Percentiles rank a stretch among this genome's conserved stretches.
phyloP scores from a whole-genome alignment of 352 stramenopile genomes.

The Globisporangium nagaii region DNA sequence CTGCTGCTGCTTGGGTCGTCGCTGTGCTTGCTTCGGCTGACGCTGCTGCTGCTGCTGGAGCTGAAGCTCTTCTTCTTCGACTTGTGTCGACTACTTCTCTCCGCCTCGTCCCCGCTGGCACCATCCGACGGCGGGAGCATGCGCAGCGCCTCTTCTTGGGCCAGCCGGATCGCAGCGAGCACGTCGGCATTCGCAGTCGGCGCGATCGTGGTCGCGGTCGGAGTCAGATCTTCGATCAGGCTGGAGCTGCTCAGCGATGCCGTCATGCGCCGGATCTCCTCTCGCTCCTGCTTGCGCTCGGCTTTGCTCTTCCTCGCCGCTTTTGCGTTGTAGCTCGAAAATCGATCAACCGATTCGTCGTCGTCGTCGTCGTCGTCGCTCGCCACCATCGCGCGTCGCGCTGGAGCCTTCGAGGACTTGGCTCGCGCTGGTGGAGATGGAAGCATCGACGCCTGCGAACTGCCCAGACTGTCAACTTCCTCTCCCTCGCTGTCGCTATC shows the following conservation, averaged over 20 bases:
- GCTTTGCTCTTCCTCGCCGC: constrained; percentile 25
- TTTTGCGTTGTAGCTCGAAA: constrained; percentile 42
- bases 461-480: neutral
- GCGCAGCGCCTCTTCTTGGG: constrained; percentile 53
- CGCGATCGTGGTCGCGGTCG: neutral
- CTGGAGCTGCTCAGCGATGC: constrained; percentile 12
- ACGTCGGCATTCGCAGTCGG: constrained; percentile 33
- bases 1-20: constrained; percentile 10
- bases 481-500: constrained; percentile 59
- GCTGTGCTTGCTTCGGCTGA: constrained; percentile 5
- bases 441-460: neutral
- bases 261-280: constrained; percentile 35
- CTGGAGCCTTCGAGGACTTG: neutral
- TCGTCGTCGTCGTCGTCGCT: constrained; percentile 28
- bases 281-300: constrained; percentile 30
- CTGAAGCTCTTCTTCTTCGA: constrained; percentile 26
- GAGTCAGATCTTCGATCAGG: neutral
- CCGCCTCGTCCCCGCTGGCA: neutral
- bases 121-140: constrained; percentile 34
- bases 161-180: constrained; percentile 61
- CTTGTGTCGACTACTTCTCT: constrained; percentile 25
- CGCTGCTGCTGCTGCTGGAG: constrained; percentile 1
- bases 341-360: constrained; percentile 25
- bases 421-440: neutral
- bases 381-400: constrained; percentile 1